Base-by-base conservation (phyloP, 2,329 filamentous ascomycete genomes). In the Aspergillus phoenicis region DNA sequence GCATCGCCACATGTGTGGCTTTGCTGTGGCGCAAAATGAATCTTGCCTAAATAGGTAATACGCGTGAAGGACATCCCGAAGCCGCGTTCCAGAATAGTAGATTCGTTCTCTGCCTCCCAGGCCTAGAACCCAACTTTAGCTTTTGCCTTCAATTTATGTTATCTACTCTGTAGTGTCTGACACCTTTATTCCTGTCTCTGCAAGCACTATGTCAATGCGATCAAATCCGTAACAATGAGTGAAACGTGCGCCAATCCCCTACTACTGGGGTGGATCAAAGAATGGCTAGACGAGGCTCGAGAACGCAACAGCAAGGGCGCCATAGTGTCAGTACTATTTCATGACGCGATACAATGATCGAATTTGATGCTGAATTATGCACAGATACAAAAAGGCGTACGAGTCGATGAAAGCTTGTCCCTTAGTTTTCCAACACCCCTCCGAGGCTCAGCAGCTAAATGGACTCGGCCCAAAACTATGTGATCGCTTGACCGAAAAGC, bases 391-490 rank as follows among this genome's bases (percentile, higher is more conserved):
- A 65, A 87, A 89, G 67, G 91, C 91, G 1, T 91, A 91, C 70
- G 84, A 91, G 60, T 90, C 91, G 2, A 85, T 95, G 74, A 91
- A 88, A 75, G 85, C 85, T 11, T 93, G 90, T 64, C 91, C 91
- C 0, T 79, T 91, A 41, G 77, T 78, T 1, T 91, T 92, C 66
- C 79, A 84, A 17, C 91, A 95, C 72, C 91, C 91, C 2, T 87
- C 87, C 5, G 85, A 93, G 77, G 85, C 91, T 1, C 84, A 88
- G 67, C 85, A 89, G 66, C 82, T 95, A n/a, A 87, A 87, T 62
- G 90, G 90, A 0, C 87, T 93, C 61, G 91, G 91, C 0, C 84
- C 86, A 0, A 91, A 89, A 66, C 78, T 93, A 15, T 91, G 88
- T 69, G 83, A 87, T 58, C 84, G 88, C 7, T 82, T 95, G 49